Base-by-base conservation (phyloP, 2,329 filamentous ascomycete genomes). In the Onygena corvina region DNA sequence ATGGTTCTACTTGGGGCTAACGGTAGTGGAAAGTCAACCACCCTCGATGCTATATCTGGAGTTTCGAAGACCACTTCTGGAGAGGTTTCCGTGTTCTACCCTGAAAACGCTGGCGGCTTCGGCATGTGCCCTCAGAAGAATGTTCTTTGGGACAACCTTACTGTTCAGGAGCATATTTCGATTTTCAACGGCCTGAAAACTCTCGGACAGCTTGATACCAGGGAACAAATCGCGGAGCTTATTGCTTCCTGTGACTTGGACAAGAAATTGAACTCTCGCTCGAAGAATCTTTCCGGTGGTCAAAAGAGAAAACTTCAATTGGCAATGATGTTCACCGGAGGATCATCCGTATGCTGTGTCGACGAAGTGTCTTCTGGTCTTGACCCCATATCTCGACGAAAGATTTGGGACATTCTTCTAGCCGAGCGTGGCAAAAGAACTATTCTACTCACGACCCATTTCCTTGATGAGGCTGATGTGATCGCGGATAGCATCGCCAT, bases 261-360 rank as follows among this genome's bases (percentile, higher is more conserved):
- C 18, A 74, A 79, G 47, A 95, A 95, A 67, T 70, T 80, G 34
- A 76, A 79, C 30, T 83, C 88, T 0, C 72, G 75, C 52, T 78
- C 87, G 0, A 81, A 80, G 60, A 93, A 86, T 0, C 71, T 95
- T 0, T 94, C 87, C 2, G 89, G 89, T 6, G 89, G 89, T 0
- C 89, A 95, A 64, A 94, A 94, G 68, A 75, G 89, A 47, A 95
- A 95, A 64, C 73, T 94, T 6, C 89, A 95, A 64, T 73, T 95
- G 2, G 88, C 87, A 3, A 90, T 94, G 80, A 94, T 94, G 87
- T 80, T 95, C 57, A 93, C 86, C 2, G 89, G 90, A 53, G 88
- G 87, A 8, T 90, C 84, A 53, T 80, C 80, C 20, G 82, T 95
- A 0, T 94, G 89, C 67, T 92, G 87, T 59, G 80, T 95, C 4